Base-by-base conservation (phyloP, 192 early-diverging fungal species). In the Geranomyces variabilis region DNA sequence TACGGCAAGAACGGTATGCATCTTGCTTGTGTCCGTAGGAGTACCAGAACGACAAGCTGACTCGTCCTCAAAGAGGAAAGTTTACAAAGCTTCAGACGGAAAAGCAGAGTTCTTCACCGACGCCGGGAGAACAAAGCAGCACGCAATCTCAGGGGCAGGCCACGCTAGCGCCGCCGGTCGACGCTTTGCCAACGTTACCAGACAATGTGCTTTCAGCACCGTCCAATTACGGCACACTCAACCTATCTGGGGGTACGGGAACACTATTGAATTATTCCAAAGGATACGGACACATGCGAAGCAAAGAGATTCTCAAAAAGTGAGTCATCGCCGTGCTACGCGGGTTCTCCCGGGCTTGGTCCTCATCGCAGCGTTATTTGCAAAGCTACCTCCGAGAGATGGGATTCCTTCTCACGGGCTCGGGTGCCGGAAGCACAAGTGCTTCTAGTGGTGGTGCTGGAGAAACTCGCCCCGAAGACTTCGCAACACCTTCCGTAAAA, bases 261-360 rank as follows among this genome's bases (percentile, higher is more conserved):
- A 65, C 69, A 36, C 33, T 76, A 33, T 34, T 81, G n/a, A 79
- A 68, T 31, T 84, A 86, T 83, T 75, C 86, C 55, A 66, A 87
- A 83, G 70, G 83, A 57, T 73, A 81, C 79, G 66, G 86, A 62
- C 70, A 92, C 34, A 43, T 74, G 34, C 74, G 89, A 53, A 91
- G 88, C 64, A 81, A 87, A 60, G 87, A 93, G 74, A 81, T 90
- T 15, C 78, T 93, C 63, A 89, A 92, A 84, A 83, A 84, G 89
- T 93, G 82, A 45, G 36, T 41, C 36, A 41, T 41, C 36, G 3
- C 36, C 36, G 36, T 10, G 10, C 36, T 3, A 10, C 36, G 36
- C 36, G 3, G 36, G 3, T 41, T 7, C 36, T 41, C 10, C 5
- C 10, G 36, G 5, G 3, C 36, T 41, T 41, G 10, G 5, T 41